Conservation (phyloP, 768 basidiomycete species). For the Termitomyces bulborhizus region DNA sequence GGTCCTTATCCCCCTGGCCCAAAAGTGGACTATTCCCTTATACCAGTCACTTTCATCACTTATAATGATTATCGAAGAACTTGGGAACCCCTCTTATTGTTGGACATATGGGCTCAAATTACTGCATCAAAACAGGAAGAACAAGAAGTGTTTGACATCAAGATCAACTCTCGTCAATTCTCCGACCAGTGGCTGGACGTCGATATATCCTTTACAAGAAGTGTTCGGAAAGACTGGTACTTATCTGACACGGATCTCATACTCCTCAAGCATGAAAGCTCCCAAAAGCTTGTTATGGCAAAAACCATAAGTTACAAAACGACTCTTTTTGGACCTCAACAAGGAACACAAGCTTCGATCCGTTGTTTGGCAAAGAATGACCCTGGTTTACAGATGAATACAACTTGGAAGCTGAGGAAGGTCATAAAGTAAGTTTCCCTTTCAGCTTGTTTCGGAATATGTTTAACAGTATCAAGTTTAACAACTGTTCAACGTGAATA, state of each 20-base stretch:
- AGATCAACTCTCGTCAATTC: constrained; percentile 62
- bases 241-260: constrained; percentile 82
- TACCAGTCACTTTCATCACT: constrained; percentile 64
- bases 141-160: constrained; percentile 49
- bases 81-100: constrained; percentile 80
- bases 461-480: constrained; percentile 44
- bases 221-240: constrained; percentile 64
- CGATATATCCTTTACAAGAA: constrained; percentile 55
- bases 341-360: constrained; percentile 51
- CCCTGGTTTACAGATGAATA: constrained; percentile 56
- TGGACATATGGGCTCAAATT: constrained; percentile 92
- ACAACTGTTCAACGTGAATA: constrained; percentile 93
- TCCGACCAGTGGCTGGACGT: constrained; percentile 82
- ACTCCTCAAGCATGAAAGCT: constrained; percentile 58
- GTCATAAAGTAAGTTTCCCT: constrained; percentile 62
- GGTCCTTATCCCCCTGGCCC: constrained; percentile 59
- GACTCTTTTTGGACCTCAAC: constrained; percentile 38
- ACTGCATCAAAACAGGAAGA: constrained; percentile 67
- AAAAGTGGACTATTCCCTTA: constrained; percentile 26
- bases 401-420: constrained; percentile 71
- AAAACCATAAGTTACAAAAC: constrained; percentile 43
- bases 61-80: constrained; percentile 32
- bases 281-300: constrained; percentile 54
- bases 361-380: constrained; percentile 49
- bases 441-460: background rate